Base-by-base conservation (phyloP, 495 filamentous ascomycete genomes). In the Rhypophila decipiens region DNA sequence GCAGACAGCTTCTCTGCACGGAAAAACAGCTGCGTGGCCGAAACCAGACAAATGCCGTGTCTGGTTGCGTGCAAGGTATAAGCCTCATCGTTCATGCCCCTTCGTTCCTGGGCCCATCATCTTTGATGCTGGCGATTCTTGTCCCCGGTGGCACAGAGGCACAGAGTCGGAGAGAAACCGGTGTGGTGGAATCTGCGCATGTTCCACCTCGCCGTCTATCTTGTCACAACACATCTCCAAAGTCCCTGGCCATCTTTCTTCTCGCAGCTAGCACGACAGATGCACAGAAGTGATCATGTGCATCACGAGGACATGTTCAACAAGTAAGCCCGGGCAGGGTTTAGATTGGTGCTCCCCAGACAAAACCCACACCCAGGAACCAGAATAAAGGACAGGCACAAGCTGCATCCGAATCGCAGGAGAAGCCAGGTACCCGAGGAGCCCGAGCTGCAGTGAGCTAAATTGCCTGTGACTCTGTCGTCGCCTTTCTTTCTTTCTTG, bases 31-130 rank as follows among this genome's bases (percentile, higher is more conserved):
- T 37, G 19, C 22, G 35, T 27, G 18, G 39, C 24, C 21, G 39
- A 43, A 23, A 39, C 39, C 39, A 51, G 24, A 46, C 41, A 43
- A 46, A 35, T 23, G 36, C 27, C 29, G 13, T 46, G 48, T 45
- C 41, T 44, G 27, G 22, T 10, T 43, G 20, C 38, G 46, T 42
- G 42, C 33, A 33, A 24, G 23, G 39, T n/a, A 41, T 2, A 31
- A 22, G 21, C 13, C 1, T 2, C 13, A 13, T 20, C 9, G 19
- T 22, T 36, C 39, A 42, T 24, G 39, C 23, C 17, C 22, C 10
- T 42, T 29, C 40, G 21, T 17, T 42, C 40, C n/a, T 21, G 22
- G 20, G 22, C 38, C 38, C n/a, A 39, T 13, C 36, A 15, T 39
- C 36, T 15, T 39, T 40, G 5, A 18, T 23, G n/a, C 38, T 11